Base-by-base conservation (phyloP, 2,329 filamentous ascomycete species). In the Diaporthe capsici region DNA sequence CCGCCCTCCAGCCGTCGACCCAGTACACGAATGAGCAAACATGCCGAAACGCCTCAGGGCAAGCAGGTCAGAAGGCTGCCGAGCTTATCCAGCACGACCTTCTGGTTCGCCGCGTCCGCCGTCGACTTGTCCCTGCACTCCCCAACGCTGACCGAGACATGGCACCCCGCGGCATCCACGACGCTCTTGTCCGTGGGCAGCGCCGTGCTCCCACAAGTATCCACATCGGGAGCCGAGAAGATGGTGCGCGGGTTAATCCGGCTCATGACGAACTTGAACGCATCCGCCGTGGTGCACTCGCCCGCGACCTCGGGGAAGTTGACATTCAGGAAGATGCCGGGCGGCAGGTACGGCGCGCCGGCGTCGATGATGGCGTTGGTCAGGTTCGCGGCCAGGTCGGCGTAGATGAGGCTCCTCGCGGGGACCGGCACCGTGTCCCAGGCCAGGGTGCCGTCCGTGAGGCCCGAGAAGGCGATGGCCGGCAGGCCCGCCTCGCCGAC, bases 381-480 rank as follows among this genome's bases (percentile, higher is more conserved):
- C 8, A 94, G 80, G 37, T 88, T 90, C 17, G 88, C 84, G 1
- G 92, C 89, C 6, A 94, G 86, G 71, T 92, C 87, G 4, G 90
- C 91, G 79, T 94, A 94, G n/a, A 94, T 82, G 17, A 84, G 82
- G 82, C 89, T 90, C 77, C 90, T 88, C 13, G 83, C 76, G 1
- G 91, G 90, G 1, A 87, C 83, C 1, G 91, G 90, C 0, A 81
- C 82, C 1, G 86, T 83, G 78, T 92, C 86, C 87, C 88, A 94
- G 0, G 89, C 86, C 1, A 88, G 88, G 39, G 84, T 86, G 20
- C 86, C 85, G 8, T 85, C 85, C 0, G 87, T 87, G 2, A 83
- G 82, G 8, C 92, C 92, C 0, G 90, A 92, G 84, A 94, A 94
- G 22, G 92, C 93, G 74, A 95, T 88, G n/a, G 89, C 90, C 0